A percentile compares a stretch with the other conserved stretches of the same genome.
Evolutionary conservation across 768 basidiomycete genomes (phyloP).

Genomic region (Pholiota microspora): DNA sequence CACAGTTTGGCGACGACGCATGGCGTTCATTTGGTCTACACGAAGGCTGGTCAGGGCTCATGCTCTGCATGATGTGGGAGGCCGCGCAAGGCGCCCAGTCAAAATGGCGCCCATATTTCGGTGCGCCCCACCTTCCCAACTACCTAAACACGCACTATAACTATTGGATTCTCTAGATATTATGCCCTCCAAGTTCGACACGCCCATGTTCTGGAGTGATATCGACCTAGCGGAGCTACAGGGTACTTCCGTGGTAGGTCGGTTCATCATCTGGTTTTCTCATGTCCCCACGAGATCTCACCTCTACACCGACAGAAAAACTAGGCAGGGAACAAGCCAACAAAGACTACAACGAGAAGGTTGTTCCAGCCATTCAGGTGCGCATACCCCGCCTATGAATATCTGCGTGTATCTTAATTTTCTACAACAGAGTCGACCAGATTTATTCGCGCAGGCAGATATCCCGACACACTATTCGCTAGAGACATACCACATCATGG

Average conservation of each 20-base stretch:
- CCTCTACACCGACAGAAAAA: slow-evolving; percentile 53
- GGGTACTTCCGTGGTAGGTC: slow-evolving; percentile 88
- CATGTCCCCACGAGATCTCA: neutral
- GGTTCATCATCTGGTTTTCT: slow-evolving; percentile 26
- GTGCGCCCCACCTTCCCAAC: slow-evolving; percentile 35
- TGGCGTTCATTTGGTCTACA: slow-evolving; percentile 66
- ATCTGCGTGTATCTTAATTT: neutral
- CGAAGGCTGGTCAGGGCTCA: slow-evolving; percentile 82
- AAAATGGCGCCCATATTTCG: slow-evolving; percentile 71
- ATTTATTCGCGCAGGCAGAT: slow-evolving; percentile 62
- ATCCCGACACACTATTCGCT: slow-evolving; percentile 57
- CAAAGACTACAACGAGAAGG: slow-evolving; percentile 59
- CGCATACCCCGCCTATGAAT: slow-evolving; percentile 11
- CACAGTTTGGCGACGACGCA: slow-evolving; percentile 51
- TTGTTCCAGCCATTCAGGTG: slow-evolving; percentile 74
- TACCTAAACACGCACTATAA: too few relatives aligned
- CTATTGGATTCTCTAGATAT: slow-evolving; percentile 40
- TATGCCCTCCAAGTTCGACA: slow-evolving; percentile 74
- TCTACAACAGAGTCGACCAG: slow-evolving; percentile 55
- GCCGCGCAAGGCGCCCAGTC: slow-evolving; percentile 58
- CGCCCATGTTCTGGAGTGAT: slow-evolving; percentile 92
- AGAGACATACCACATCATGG: slow-evolving; percentile 81
- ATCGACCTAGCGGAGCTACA: slow-evolving; percentile 70
- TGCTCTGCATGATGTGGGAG: slow-evolving; percentile 98
- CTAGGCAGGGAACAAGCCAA: slow-evolving; percentile 85